Percentiles rank a stretch among this genome's conserved stretches.
Evolutionary conservation across 1,284 basidiomycete genomes (phyloP).

Genomic region (Irpex lacteus): DNA sequence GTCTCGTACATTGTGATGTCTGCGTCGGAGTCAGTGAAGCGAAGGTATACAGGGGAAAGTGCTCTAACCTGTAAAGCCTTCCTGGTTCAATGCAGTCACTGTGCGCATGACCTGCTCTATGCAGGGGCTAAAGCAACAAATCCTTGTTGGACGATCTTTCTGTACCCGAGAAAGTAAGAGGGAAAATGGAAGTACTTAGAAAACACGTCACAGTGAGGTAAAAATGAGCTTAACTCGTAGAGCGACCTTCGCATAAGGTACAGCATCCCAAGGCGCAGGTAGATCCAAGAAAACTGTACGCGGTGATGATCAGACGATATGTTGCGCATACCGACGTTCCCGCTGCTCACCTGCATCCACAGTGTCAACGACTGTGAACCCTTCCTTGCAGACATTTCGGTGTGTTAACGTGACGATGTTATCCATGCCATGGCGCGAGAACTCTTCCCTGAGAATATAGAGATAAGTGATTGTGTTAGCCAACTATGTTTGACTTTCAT

Average conservation of each 20-base stretch:
- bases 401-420: constrained; percentile 81
- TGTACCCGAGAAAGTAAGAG: constrained; percentile 30
- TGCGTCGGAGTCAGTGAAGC: constrained; percentile 26
- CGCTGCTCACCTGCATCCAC: constrained; percentile 70
- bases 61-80: constrained; percentile 81
- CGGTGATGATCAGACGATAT: neutral
- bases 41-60: neutral
- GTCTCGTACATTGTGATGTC: constrained; percentile 94
- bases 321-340: neutral
- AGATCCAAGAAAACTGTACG: constrained; percentile 90
- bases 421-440: constrained; percentile 78
- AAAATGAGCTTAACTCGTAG: constrained; percentile 40
- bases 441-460: constrained; percentile 72
- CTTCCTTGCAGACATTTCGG: constrained; percentile 96
- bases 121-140: constrained; percentile 99
- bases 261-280: constrained; percentile 98
- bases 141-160: constrained; percentile 82
- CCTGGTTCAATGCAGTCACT: constrained; percentile 81
- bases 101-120: constrained; percentile 98
- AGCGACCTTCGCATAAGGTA: constrained; percentile 79
- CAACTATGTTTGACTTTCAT: neutral
- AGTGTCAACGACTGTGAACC: constrained; percentile 78
- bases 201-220: neutral
- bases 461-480: neutral
- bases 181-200: neutral